Evolutionary conservation across 352 stramenopile genomes (phyloP).

Genomic region (Stephanocyclus meneghinianus): DNA sequence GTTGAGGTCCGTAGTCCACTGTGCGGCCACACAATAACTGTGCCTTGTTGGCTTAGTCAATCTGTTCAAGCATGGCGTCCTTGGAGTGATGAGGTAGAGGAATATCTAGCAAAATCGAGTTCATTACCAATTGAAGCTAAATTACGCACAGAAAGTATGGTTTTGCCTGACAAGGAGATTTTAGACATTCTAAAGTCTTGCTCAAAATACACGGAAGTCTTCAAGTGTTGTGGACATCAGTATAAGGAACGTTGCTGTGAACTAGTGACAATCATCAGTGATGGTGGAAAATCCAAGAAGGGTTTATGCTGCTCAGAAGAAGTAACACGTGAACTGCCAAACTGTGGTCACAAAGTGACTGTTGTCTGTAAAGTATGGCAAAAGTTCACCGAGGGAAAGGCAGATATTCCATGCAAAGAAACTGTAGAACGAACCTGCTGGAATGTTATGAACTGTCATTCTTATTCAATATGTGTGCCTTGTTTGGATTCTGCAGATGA

Average conservation of each 20-base stretch:
- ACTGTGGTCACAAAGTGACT: slow-evolving; percentile 32
- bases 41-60: slow-evolving; percentile 28
- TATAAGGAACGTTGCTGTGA: slow-evolving; percentile 26
- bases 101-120: slow-evolving; percentile 9
- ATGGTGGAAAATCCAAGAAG: slow-evolving; percentile 33
- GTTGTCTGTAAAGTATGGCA: slow-evolving; percentile 34
- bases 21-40: slow-evolving; percentile 44
- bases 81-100: slow-evolving; percentile 22
- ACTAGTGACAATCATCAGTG: slow-evolving; percentile 24
- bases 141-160: slow-evolving; percentile 2
- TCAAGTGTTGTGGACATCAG: slow-evolving; percentile 24
- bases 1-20: slow-evolving; percentile 33
- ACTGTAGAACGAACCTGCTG: slow-evolving; percentile 23
- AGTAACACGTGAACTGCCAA: slow-evolving; percentile 30
- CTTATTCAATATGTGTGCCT: slow-evolving; percentile 11
- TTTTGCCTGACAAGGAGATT: slow-evolving; percentile 29
- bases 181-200: slow-evolving; percentile 20
- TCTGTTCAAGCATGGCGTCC: slow-evolving; percentile 32
- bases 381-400: slow-evolving; percentile 18
- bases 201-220: slow-evolving; percentile 11
- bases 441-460: slow-evolving; percentile 22
- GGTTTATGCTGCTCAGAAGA: slow-evolving; percentile 25
- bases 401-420: slow-evolving; percentile 9
- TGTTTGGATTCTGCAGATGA: slow-evolving; percentile 25
- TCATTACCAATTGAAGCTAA: slow-evolving; percentile 23